Evolutionary conservation across 2,329 filamentous ascomycete genomes (phyloP).

Genomic region (Apiospora sp.): DNA sequence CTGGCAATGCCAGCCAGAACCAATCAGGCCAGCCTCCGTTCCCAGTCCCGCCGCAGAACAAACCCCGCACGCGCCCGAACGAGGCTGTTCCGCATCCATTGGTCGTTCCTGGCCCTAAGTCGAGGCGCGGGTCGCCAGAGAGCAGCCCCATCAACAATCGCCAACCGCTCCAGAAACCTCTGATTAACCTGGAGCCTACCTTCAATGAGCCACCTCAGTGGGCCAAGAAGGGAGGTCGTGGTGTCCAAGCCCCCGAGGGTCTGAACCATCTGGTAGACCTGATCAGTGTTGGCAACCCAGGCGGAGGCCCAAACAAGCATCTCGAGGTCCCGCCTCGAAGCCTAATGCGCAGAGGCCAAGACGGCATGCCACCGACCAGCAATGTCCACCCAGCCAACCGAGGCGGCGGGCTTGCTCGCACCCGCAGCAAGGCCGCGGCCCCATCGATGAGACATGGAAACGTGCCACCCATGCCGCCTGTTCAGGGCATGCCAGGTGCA

Average conservation of each 20-base stretch:
- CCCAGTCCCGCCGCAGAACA: not conserved
- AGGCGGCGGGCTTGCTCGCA: slow-evolving; percentile 32
- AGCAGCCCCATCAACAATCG: slow-evolving; percentile 27
- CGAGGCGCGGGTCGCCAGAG: slow-evolving; percentile 1
- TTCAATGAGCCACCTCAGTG: slow-evolving; percentile 42
- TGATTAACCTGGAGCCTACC: slow-evolving; percentile 38
- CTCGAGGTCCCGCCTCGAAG: slow-evolving; percentile 38
- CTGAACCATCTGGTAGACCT: slow-evolving; percentile 41
- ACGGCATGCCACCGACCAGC: slow-evolving; percentile 27
- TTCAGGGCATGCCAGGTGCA: slow-evolving; percentile 28
- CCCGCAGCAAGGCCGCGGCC: slow-evolving; percentile 40
- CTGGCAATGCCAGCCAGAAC: not conserved
- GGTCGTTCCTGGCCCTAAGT: not conserved
- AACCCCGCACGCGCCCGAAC: not conserved
- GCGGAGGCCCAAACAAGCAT: slow-evolving; percentile 25
- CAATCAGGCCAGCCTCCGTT: slow-evolving; percentile 20
- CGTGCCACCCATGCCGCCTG: slow-evolving; percentile 38
- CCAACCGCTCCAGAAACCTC: slow-evolving; percentile 38
- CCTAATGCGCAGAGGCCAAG: slow-evolving; percentile 34
- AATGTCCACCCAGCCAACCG: not conserved
- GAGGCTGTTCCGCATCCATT: not conserved
- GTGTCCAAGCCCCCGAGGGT: slow-evolving; percentile 43
- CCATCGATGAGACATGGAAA: slow-evolving; percentile 31
- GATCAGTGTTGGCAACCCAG: slow-evolving; percentile 35
- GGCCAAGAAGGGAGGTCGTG: slow-evolving; percentile 39